These are phyloP conservation scores for Lotus japonicus DNA, from an alignment of 306 rosid species.

Conservation along the genomic window DNA sequence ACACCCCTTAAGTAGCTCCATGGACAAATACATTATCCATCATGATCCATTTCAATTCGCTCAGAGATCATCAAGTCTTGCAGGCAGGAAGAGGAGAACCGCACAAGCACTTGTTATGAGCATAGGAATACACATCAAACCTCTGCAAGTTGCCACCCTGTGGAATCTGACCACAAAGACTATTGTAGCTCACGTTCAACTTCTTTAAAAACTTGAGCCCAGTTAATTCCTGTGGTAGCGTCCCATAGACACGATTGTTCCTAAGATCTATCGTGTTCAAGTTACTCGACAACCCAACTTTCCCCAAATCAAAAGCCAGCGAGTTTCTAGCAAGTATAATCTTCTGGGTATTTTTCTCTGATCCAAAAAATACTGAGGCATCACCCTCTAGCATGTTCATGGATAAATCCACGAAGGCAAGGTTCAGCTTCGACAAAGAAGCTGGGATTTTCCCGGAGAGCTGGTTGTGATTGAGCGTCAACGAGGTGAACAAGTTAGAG, in stretches of 20 bases:
- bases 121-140: conserved; percentile 6
- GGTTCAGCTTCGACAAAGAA: conserved; percentile 12
- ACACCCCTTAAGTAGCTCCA: too few relatives aligned
- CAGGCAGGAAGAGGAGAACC: conserved; percentile 21
- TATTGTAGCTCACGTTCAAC: conserved; percentile 25
- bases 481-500: not conserved
- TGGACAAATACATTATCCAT: too few relatives aligned
- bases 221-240: conserved; percentile 2
- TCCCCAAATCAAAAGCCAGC: conserved; percentile 19
- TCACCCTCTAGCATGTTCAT: conserved; percentile 23
- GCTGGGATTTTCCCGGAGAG: conserved; percentile 27
- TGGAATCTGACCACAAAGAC: conserved; percentile 26
- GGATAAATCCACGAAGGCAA: conserved; percentile 5
- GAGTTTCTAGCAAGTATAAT: not conserved
- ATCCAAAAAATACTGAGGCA: conserved; percentile 24
- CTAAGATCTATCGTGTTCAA: conserved; percentile 8
- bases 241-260: conserved; percentile 20
- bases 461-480: not conserved
- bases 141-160: conserved; percentile 17
- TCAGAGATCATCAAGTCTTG: not conserved
- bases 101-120: conserved; percentile 23
- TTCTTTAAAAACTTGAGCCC: not conserved
- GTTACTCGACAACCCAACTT: conserved; percentile 7
- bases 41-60: too few relatives aligned
- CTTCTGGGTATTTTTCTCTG: not conserved